Conservation (phyloP, 768 basidiomycete genomes). For the Candolleomyces aberdarensis region DNA sequence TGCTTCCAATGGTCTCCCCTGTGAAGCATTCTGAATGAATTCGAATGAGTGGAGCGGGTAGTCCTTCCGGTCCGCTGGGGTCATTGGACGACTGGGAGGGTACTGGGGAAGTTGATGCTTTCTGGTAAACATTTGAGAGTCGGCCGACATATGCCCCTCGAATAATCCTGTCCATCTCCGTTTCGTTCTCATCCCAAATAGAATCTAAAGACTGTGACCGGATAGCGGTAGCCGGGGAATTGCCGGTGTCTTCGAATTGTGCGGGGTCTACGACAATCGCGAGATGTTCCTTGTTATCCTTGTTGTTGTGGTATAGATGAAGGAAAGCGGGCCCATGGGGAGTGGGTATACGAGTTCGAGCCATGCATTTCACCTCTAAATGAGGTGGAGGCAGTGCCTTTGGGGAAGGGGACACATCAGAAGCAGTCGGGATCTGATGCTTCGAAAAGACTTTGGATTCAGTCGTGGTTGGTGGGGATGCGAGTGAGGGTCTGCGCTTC, state of each 20-base stretch:
- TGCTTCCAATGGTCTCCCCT: conserved; percentile 95
- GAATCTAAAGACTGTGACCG: conserved; percentile 80
- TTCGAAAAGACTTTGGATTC: conserved; percentile 25
- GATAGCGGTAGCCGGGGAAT: conserved; percentile 56
- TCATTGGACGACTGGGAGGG: conserved; percentile 12
- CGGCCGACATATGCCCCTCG: conserved; percentile 92
- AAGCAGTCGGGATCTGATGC: conserved; percentile 15
- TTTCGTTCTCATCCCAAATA: conserved; percentile 81
- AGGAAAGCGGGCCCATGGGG: conserved; percentile 92
- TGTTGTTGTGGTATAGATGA: conserved; percentile 92
- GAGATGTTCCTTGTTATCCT: conserved; percentile 91
- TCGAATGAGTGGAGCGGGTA: conserved; percentile 81
- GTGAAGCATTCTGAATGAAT: conserved; percentile 99
- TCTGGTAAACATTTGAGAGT: conserved; percentile 54
- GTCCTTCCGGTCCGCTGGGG: conserved; percentile 18
- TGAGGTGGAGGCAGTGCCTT: conserved; percentile 31
- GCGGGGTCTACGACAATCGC: conserved; percentile 92
- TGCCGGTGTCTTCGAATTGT: conserved; percentile 56
- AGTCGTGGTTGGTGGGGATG: conserved; percentile 15
- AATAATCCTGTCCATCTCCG: conserved; percentile 89
- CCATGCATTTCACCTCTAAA: conserved; percentile 85
- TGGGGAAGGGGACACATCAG: conserved; percentile 15
- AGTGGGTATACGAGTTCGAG: conserved; percentile 95
- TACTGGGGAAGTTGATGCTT: conserved; percentile 39
- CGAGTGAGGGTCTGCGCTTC: conserved; percentile 38